A percentile compares a stretch with the other conserved stretches of the same genome.
phyloP scores from a whole-genome alignment of 2,329 filamentous ascomycete species.

The Pleomassaria siparia region DNA sequence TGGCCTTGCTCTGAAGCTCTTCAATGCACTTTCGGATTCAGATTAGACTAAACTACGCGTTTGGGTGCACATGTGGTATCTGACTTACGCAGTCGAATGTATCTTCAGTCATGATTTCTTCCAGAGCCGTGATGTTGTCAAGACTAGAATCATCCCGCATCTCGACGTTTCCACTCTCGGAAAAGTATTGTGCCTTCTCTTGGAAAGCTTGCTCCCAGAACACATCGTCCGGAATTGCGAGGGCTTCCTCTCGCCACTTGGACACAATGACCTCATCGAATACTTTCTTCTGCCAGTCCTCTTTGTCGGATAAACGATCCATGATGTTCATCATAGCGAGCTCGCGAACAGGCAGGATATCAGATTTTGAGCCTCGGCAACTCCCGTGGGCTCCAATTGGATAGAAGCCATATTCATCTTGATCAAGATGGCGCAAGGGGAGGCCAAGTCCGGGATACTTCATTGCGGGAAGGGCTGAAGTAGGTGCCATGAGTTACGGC shows the following conservation, averaged over 20 bases:
- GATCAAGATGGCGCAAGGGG: conserved; percentile 10
- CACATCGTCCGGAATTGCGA: conserved; percentile 16
- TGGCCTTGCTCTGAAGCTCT: conserved; percentile 56
- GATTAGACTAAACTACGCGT: too few species aligned
- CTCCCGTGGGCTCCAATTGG: conserved; percentile 18
- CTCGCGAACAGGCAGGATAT: conserved; percentile 39
- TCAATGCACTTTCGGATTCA: conserved; percentile 20
- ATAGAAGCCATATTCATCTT: conserved; percentile 8
- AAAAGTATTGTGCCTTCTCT: too few species aligned
- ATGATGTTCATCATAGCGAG: conserved; percentile 43
- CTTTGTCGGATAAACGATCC: conserved; percentile 45
- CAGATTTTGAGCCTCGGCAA: conserved; percentile 8
- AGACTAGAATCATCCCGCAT: neutral
- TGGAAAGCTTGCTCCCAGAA: conserved; percentile 19
- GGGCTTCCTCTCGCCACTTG: conserved; percentile 28
- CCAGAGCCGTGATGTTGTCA: neutral
- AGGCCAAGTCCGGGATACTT: conserved; percentile 23
- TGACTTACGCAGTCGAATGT: conserved; percentile 21
- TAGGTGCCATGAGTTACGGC: too few species aligned
- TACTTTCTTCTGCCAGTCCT: conserved; percentile 45
- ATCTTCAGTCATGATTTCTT: conserved; percentile 16
- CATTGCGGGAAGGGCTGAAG: too few species aligned
- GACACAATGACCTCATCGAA: conserved; percentile 33
- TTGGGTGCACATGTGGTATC: too few species aligned
- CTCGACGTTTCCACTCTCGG: neutral